Conservation (phyloP, 129 eudicot species). For the Flaveria linearis region DNA sequence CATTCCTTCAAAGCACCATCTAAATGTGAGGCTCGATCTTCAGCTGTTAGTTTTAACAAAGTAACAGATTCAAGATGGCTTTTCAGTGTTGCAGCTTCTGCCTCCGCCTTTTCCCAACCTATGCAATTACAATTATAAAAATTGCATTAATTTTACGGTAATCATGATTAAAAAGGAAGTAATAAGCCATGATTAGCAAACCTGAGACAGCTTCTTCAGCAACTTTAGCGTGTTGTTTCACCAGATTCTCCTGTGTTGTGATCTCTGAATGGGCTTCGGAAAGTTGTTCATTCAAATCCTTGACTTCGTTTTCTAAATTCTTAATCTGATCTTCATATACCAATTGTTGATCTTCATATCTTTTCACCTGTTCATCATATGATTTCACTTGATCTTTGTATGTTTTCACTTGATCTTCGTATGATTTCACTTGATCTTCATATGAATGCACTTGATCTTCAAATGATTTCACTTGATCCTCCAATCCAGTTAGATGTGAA, state of each 20-base stretch:
- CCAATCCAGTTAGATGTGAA: slow-evolving; percentile 86
- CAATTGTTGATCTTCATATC: slow-evolving; percentile 55
- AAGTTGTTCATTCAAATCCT: slow-evolving; percentile 71
- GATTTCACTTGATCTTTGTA: slow-evolving; percentile 19
- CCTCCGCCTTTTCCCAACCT: slow-evolving; percentile 99
- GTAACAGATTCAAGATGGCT: slow-evolving; percentile 86
- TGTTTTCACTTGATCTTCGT: slow-evolving; percentile 43
- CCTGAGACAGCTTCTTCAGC: slow-evolving; percentile 99
- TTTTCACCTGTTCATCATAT: slow-evolving; percentile 64
- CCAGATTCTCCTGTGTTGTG: slow-evolving; percentile 73
- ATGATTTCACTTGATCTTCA: slow-evolving; percentile 68
- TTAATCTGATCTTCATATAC: slow-evolving; percentile 66
- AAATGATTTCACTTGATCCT: slow-evolving; percentile 59
- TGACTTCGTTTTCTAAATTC: slow-evolving; percentile 69
- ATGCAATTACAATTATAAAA: neutral
- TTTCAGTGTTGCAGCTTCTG: slow-evolving; percentile 85
- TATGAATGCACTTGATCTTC: slow-evolving; percentile 48
- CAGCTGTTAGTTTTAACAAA: slow-evolving; percentile 84
- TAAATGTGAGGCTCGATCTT: slow-evolving; percentile 90
- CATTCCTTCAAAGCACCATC: slow-evolving; percentile 98
- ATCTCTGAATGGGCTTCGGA: slow-evolving; percentile 80
- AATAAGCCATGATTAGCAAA: slow-evolving; percentile 25
- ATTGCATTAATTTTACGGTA: neutral
- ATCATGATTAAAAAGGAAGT: neutral
- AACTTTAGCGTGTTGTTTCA: slow-evolving; percentile 91